These are phyloP conservation scores for Beta macrorhiza DNA, from an alignment of 179 eudicot species.

Conservation along the genomic window DNA sequence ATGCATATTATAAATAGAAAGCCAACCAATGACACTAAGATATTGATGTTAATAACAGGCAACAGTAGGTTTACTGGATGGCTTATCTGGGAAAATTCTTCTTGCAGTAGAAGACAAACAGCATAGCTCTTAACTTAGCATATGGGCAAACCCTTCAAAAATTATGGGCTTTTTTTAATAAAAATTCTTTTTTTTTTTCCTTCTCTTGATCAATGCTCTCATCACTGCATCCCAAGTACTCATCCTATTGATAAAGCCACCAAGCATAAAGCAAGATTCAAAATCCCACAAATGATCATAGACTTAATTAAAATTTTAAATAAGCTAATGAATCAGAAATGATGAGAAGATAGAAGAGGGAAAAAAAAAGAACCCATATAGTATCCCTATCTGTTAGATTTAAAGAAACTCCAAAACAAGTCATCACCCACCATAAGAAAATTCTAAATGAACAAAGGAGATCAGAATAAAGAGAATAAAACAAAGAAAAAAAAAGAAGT, in stretches of 20 bases:
- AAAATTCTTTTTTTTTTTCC: background rate
- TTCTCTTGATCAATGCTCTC: background rate
- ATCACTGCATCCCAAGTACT: background rate
- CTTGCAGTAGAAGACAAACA: constrained; percentile 29
- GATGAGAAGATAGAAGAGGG: background rate
- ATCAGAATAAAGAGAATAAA: background rate
- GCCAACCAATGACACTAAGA: constrained; percentile 26
- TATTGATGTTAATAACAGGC: constrained; percentile 14
- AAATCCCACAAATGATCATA: constrained; percentile 11
- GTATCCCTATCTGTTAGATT: constrained; percentile 31
- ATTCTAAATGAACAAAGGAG: background rate
- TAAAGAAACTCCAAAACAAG: constrained; percentile 21
- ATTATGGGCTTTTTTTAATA: constrained; percentile 20
- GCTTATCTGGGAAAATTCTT: constrained; percentile 25
- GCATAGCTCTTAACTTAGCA: background rate
- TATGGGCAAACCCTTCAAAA: constrained; percentile 29
- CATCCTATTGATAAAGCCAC: background rate
- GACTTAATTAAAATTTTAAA: background rate
- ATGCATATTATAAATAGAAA: constrained; percentile 15
- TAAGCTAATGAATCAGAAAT: background rate
- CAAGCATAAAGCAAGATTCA: constrained; percentile 8
- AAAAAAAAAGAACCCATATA: constrained; percentile 14
- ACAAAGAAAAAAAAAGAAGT: background rate
- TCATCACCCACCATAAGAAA: constrained; percentile 21
- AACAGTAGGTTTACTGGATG: constrained; percentile 9